A percentile compares a stretch with the other conserved stretches of the same genome.
Evolutionary conservation across 78 protist species (phyloP).

Genomic region (slime mould (Dictyostelium discoideum)): dicty_2.7 NC_007088.5:2112001-2112500

Average conservation of each 20-base stretch:
- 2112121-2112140: slow-evolving; percentile 99
- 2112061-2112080: slow-evolving; percentile 97
- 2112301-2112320: slow-evolving; percentile 98
- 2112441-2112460: slow-evolving; percentile 97
- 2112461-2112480: slow-evolving; percentile 16
- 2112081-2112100: slow-evolving; percentile 99
- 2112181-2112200: slow-evolving; percentile 99
- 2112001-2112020: slow-evolving; percentile 21
- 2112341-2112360: slow-evolving; percentile 98
- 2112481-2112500: not conserved
- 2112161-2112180: slow-evolving; percentile 99
- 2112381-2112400: slow-evolving; percentile 99
- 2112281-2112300: slow-evolving; percentile 98
- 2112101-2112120: slow-evolving; percentile 99
- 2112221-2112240: slow-evolving; percentile 98
- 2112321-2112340: slow-evolving; percentile 96
- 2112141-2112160: slow-evolving; percentile 97
- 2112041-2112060: slow-evolving; percentile 98
- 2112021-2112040: slow-evolving; percentile 93
- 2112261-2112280: slow-evolving; percentile 99
- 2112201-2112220: slow-evolving; percentile 99
- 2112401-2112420: slow-evolving; percentile 91
- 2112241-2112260: slow-evolving; percentile 96
- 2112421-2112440: slow-evolving; percentile 99
- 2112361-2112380: slow-evolving; percentile 99